Evolutionary conservation across 2,329 filamentous ascomycete genomes (phyloP).

Genomic region (Aspergillus fructus): DNA sequence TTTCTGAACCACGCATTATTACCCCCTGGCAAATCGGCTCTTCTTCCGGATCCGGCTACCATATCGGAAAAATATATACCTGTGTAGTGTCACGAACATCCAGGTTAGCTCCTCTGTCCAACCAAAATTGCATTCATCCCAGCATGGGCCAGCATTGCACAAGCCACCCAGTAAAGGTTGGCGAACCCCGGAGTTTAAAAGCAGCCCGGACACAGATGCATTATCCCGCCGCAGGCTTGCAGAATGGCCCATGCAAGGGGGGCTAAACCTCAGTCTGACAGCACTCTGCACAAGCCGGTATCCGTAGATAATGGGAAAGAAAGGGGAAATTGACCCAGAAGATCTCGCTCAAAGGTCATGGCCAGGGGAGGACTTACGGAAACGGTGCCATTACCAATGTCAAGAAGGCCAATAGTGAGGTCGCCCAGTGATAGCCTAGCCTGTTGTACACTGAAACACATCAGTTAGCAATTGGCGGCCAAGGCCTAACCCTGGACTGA

Average conservation of each 20-base stretch:
- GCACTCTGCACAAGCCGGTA: constrained; percentile 5
- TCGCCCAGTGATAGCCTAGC: constrained; percentile 49
- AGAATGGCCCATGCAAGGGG: constrained; percentile 16
- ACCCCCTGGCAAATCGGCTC: constrained; percentile 39
- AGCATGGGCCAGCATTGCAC: background rate
- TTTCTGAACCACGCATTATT: constrained; percentile 11
- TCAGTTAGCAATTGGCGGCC: constrained; percentile 23
- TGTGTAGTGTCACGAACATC: constrained; percentile 17
- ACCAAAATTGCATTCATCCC: constrained; percentile 5
- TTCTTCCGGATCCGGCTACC: constrained; percentile 42
- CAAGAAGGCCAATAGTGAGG: constrained; percentile 44
- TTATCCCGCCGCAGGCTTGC: constrained; percentile 9
- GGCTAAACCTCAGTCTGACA: constrained; percentile 1
- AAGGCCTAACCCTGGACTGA: background rate
- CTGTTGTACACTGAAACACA: constrained; percentile 44
- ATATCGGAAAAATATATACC: constrained; percentile 46
- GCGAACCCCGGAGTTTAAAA: constrained; percentile 3
- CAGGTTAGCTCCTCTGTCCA: constrained; percentile 6
- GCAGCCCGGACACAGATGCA: constrained; percentile 8
- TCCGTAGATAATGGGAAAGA: background rate
- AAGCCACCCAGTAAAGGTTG: background rate
- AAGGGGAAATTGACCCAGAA: constrained; percentile 1
- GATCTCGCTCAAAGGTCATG: background rate
- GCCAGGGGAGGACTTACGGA: constrained; percentile 37
- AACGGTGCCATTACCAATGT: constrained; percentile 47